Conservation (phyloP, 1,284 basidiomycete genomes). For the Stygiomarasmius scandens region DNA sequence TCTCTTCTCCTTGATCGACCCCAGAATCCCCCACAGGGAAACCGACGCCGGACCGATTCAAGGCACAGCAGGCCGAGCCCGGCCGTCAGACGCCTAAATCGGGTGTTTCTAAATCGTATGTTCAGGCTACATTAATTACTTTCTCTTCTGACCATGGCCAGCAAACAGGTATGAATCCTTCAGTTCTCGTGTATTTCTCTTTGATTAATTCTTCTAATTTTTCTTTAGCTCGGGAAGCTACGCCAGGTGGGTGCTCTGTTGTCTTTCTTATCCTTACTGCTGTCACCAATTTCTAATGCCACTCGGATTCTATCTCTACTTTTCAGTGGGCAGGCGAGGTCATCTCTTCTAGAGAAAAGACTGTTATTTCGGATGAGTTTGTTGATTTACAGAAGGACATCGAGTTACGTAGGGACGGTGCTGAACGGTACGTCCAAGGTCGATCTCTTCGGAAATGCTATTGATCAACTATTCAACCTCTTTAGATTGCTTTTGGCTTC, state of each 20-base stretch:
- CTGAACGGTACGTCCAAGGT: slow-evolving; percentile 54
- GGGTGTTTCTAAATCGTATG: slow-evolving; percentile 3
- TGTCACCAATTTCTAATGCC: background rate
- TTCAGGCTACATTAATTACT: background rate
- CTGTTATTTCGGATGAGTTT: slow-evolving; percentile 65
- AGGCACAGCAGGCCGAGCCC: background rate
- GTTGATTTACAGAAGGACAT: slow-evolving; percentile 70
- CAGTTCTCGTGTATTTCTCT: slow-evolving; percentile 2
- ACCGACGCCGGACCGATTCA: background rate
- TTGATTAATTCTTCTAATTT: background rate
- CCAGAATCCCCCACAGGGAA: background rate
- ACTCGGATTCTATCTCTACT: background rate
- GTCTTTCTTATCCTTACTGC: background rate
- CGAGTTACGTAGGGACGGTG: slow-evolving; percentile 64
- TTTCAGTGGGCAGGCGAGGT: slow-evolving; percentile 75
- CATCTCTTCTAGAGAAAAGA: slow-evolving; percentile 73
- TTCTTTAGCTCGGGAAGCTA: slow-evolving; percentile 61
- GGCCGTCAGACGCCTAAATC: background rate
- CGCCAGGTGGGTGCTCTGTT: slow-evolving; percentile 49
- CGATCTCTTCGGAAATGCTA: background rate
- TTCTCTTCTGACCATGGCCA: slow-evolving; percentile 44
- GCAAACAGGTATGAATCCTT: slow-evolving; percentile 49
- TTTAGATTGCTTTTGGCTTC: slow-evolving; percentile 63
- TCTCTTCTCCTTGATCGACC: too few species aligned
- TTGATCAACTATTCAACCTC: background rate